A percentile compares a stretch with the other conserved stretches of the same genome.
These are phyloP conservation scores for Stephania yunnanensis DNA, from an alignment of 164 flowering plant species.

Conservation along the genomic window DNA sequence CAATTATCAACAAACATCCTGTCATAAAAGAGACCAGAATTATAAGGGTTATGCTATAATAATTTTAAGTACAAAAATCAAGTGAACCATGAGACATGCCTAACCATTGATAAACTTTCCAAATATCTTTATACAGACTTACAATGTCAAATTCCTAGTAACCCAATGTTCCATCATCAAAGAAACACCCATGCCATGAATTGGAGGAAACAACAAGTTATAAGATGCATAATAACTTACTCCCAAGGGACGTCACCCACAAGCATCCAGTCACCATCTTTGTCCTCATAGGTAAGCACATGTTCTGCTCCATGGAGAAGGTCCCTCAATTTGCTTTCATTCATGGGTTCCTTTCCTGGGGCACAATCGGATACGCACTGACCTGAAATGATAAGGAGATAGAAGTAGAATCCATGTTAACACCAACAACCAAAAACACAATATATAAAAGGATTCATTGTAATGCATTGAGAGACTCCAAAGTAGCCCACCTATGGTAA, in stretches of 20 bases:
- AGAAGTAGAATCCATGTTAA: constrained; percentile 22
- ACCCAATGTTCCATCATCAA: neutral
- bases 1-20: constrained; percentile 88
- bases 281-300: constrained; percentile 7
- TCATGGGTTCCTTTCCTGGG: constrained; percentile 54
- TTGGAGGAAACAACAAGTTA: neutral
- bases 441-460: neutral
- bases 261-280: constrained; percentile 8
- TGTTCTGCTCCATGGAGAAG: constrained; percentile 30
- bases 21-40: constrained; percentile 12
- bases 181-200: neutral
- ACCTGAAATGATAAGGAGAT: constrained; percentile 41
- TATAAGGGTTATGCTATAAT: neutral
- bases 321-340: constrained; percentile 76
- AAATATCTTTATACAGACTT: neutral
- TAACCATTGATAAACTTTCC: neutral
- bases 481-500: constrained; percentile 39
- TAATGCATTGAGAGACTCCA: neutral
- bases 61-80: neutral
- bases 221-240: constrained; percentile 42
- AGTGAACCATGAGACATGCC: neutral
- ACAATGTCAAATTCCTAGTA: neutral
- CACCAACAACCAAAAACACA: neutral
- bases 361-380: constrained; percentile 74
- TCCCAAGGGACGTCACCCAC: constrained; percentile 12